Evolutionary conservation across 2,329 filamentous ascomycete genomes (phyloP), one percentile per base, ranked within the genome.

Genomic region (Penicillium sp.): DNA sequence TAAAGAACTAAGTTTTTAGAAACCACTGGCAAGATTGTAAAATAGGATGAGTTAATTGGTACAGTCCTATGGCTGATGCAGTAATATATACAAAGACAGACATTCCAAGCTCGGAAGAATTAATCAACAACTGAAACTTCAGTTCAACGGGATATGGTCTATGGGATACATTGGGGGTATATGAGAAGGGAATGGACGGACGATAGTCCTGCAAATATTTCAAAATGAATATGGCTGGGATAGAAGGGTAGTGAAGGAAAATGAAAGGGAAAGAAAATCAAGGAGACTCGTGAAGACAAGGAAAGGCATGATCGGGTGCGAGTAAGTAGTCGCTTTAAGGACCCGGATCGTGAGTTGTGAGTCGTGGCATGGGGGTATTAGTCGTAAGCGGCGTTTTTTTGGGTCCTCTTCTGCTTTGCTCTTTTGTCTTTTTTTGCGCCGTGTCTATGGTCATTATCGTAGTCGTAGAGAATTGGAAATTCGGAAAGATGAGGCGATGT

Each of bases 281-380:
- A 46, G 29, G 40, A 37, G 28, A 46, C 37, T 48, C 23, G 29
- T n/a, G 21, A 24, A 54, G 23, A 42, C 44, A 65, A 66, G 52
- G 62, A 70, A 65, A 61, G 63, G 62, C 60, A 70, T 62, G 63
- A 66, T 60, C 51, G 53, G 18, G 52, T 48, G 64, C 67, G 68
- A 71, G 67, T 58, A 63, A 71, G 69, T 71, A 73, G 70, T 72
- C 69, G 65, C 64, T 16, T 18, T 10, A 55, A 3, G 10, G 21
- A 55, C 57, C 51, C 51, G 51, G 48, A 62, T 61, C 65, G 62
- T 64, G 55, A 67, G 59, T 71, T 66, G 55, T 68, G 56, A 64
- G 54, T 64, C 63, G 64, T 66, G 52, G 51, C 46, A 51, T 53
- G 56, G 67, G n/a, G 61, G 62, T 66, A 70, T 72, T 69, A 71